Percentiles rank a stretch among this genome's conserved stretches.
These are phyloP conservation scores for Parastagonospora nodorum DNA, from an alignment of 2,329 filamentous ascomycete species.

Conservation along the genomic window DNA sequence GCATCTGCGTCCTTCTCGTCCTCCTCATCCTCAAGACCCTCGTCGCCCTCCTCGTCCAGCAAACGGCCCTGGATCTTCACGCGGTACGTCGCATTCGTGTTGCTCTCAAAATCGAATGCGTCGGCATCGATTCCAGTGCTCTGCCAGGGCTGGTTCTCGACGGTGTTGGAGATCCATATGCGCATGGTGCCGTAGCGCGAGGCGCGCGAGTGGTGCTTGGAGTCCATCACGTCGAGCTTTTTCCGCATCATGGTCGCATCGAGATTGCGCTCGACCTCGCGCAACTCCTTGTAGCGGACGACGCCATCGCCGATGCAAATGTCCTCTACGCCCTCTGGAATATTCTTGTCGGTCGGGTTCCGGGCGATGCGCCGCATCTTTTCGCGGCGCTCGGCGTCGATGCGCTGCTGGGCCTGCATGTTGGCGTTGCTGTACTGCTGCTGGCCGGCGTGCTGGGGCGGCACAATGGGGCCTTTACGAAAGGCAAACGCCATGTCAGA, in stretches of 20 bases:
- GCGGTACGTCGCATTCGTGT: constrained; percentile 77
- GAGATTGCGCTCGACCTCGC: constrained; percentile 83
- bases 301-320: constrained; percentile 81
- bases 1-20: constrained; percentile 53
- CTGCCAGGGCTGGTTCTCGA: constrained; percentile 95
- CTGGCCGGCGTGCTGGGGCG: constrained; percentile 54
- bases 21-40: constrained; percentile 39
- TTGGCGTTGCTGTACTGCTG: constrained; percentile 49
- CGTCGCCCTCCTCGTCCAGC: constrained; percentile 59
- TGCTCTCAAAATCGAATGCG: constrained; percentile 80
- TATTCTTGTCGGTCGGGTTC: constrained; percentile 92
- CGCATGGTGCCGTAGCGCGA: constrained; percentile 86
- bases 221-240: constrained; percentile 86
- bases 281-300: constrained; percentile 78
- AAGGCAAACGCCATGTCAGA: constrained; percentile 56
- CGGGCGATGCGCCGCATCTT: constrained; percentile 78
- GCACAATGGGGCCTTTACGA: constrained; percentile 52
- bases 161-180: constrained; percentile 94
- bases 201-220: constrained; percentile 71
- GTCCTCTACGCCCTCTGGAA: constrained; percentile 84
- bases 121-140: constrained; percentile 69
- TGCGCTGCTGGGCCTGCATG: constrained; percentile 52
- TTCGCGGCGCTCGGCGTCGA: constrained; percentile 61
- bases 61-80: constrained; percentile 91
- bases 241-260: constrained; percentile 96